Conservation (phyloP, 192 early-diverging fungal genomes). For the Mycoemilia scoparia region DNA sequence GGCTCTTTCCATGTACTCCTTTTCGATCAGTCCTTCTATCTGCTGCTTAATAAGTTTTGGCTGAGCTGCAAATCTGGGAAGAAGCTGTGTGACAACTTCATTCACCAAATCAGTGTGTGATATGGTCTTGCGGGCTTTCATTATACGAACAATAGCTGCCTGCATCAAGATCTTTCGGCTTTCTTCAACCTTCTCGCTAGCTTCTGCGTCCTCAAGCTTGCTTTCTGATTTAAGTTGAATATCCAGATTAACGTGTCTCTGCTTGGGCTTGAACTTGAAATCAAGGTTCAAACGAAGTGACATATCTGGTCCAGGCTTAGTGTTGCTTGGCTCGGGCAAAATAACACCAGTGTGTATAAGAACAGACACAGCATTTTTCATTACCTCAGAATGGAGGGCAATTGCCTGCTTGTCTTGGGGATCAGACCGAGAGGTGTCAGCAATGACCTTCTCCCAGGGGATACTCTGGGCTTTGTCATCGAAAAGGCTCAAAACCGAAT, state of each 20-base stretch:
- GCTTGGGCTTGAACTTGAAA: conserved; percentile 72
- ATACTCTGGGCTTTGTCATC: conserved; percentile 39
- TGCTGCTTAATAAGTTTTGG: conserved; percentile 88
- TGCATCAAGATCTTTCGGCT: conserved; percentile 88
- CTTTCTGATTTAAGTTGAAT: conserved; percentile 68
- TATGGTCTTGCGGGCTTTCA: conserved; percentile 92
- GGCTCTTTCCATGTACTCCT: conserved; percentile 79
- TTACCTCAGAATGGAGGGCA: conserved; percentile 42
- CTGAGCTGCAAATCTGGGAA: conserved; percentile 75
- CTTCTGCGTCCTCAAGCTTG: conserved; percentile 79
- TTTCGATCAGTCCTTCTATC: conserved; percentile 84
- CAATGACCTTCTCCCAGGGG: too few species aligned
- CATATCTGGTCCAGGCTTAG: conserved; percentile 4
- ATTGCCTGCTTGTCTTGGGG: conserved; percentile 56
- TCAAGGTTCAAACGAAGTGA: conserved; percentile 64
- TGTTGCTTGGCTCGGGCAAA: conserved; percentile 2
- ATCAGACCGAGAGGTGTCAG: conserved; percentile 39
- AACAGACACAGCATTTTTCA: conserved; percentile 48
- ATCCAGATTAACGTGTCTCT: conserved; percentile 76
- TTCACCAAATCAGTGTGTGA: conserved; percentile 68
- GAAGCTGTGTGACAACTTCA: conserved; percentile 75
- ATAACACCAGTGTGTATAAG: conserved; percentile 77
- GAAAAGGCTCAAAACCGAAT: conserved; percentile 85
- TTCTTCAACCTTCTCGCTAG: conserved; percentile 78
- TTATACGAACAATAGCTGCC: conserved; percentile 97